Percentiles rank a stretch among this genome's conserved stretches.
Conservation (phyloP, 371 early-diverging fungal genomes). For the Syncephalastrum contaminatum region DNA sequence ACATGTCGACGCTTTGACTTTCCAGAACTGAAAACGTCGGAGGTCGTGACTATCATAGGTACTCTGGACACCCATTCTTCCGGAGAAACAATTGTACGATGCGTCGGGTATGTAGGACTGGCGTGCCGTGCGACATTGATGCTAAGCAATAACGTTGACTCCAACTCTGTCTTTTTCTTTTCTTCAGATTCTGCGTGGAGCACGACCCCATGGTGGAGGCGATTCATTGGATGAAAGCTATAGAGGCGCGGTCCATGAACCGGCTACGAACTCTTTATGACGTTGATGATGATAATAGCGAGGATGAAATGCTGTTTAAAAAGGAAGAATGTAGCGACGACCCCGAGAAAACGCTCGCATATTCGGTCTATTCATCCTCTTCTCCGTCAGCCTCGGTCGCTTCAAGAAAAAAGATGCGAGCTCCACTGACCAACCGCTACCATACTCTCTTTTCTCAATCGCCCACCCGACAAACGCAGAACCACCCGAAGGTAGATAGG, state of each 20-base stretch:
- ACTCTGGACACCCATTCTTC: background rate
- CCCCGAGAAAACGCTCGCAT: no score
- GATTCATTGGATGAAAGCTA: constrained; percentile 12
- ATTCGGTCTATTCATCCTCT: no score
- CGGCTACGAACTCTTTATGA: no score
- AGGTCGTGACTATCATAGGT: constrained; percentile 17
- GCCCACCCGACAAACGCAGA: no score
- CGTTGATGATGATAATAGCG: no score
- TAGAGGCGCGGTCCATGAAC: constrained; percentile 7
- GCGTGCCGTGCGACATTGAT: background rate
- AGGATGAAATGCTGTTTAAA: no score
- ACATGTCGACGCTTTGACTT: constrained; percentile 9
- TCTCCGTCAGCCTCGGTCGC: no score
- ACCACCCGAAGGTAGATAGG: no score
- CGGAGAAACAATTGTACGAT: constrained; percentile 1
- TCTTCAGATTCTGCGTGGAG: constrained; percentile 15
- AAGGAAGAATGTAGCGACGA: no score
- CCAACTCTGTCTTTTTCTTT: background rate
- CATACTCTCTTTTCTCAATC: no score
- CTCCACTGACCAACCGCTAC: no score
- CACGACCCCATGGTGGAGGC: constrained; percentile 14
- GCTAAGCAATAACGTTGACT: background rate
- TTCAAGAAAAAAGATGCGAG: no score
- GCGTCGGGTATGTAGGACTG: constrained; percentile 12
- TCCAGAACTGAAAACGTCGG: constrained; percentile 2